Percentiles rank a stretch among this genome's conserved stretches.
Conservation (phyloP, 352 stramenopile species). For the Phytophthora sp. region DNA sequence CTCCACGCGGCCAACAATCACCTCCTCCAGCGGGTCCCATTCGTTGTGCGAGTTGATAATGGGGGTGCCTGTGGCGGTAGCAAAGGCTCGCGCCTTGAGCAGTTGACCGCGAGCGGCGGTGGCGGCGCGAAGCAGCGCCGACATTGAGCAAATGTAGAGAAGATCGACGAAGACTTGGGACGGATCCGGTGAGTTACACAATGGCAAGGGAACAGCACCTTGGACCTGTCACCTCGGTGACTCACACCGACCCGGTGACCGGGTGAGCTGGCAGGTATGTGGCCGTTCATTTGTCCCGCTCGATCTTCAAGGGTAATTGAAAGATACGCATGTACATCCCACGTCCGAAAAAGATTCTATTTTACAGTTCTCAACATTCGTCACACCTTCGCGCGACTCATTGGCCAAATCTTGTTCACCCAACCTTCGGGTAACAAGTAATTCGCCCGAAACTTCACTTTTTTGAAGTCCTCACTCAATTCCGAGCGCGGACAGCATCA, state of each 20-base stretch:
- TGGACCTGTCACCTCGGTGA: not conserved
- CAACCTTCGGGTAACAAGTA: not conserved
- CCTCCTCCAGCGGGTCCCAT: constrained; percentile 91
- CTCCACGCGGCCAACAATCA: constrained; percentile 90
- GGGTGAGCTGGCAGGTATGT: constrained; percentile 12
- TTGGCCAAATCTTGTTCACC: not conserved
- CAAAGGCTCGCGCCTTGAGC: constrained; percentile 21
- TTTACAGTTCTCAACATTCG: not conserved
- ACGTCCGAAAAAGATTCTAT: constrained; percentile 6
- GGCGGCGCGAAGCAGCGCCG: constrained; percentile 7
- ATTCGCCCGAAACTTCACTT: constrained; percentile 3
- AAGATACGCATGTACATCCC: constrained; percentile 16
- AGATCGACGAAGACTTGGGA: constrained; percentile 8
- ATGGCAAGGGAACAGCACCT: constrained; percentile 10
- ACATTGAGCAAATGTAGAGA: constrained; percentile 20
- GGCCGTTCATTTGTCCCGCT: constrained; percentile 15
- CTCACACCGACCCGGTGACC: no score
- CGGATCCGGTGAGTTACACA: constrained; percentile 17
- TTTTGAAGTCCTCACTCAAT: constrained; percentile 20
- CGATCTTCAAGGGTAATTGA: constrained; percentile 23
- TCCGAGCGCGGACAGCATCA: constrained; percentile 4
- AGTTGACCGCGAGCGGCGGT: constrained; percentile 6
- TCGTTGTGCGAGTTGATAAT: constrained; percentile 93
- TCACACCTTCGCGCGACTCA: not conserved
- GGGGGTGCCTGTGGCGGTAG: constrained; percentile 45